Percentiles rank a stretch among this genome's conserved stretches.
Conservation (phyloP, 345 rosid species). For the Triadica sebifera region DNA sequence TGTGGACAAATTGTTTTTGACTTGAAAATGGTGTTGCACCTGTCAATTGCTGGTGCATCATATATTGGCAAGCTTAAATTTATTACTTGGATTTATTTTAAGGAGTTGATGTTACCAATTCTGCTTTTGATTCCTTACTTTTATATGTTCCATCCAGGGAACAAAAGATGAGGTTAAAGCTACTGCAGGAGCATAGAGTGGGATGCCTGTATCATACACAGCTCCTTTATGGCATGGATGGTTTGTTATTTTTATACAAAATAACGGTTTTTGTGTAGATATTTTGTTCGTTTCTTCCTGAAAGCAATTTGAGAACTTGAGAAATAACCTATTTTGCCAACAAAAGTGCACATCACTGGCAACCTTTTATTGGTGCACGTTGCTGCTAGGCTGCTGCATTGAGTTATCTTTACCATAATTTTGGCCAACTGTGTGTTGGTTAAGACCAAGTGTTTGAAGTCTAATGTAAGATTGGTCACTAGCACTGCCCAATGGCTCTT, state of each 20-base stretch:
- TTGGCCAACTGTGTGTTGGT: not conserved
- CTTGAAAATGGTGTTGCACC: not conserved
- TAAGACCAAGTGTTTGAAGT: not conserved
- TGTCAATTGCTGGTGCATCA: not conserved
- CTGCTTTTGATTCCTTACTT: not conserved
- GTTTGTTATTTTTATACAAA: not conserved
- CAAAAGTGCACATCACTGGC: not conserved
- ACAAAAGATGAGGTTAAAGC: conserved; percentile 54
- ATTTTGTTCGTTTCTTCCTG: not conserved
- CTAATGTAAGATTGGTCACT: not conserved
- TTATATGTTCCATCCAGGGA: conserved; percentile 47
- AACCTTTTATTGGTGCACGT: not conserved
- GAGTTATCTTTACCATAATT: not conserved
- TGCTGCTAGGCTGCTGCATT: conserved; percentile 2
- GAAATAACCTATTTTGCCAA: not conserved
- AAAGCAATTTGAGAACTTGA: not conserved
- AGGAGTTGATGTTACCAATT: not conserved
- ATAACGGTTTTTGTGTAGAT: not conserved
- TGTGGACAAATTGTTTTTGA: not conserved
- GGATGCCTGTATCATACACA: not conserved
- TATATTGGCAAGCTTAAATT: not conserved
- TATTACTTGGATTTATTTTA: not conserved
- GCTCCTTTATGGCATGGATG: conserved; percentile 33
- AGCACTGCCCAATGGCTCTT: too few relatives aligned
- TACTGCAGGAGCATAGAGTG: conserved; percentile 51